Evolutionary conservation across 1,284 basidiomycete genomes (phyloP).

Genomic region (Mycena citricolor): DNA sequence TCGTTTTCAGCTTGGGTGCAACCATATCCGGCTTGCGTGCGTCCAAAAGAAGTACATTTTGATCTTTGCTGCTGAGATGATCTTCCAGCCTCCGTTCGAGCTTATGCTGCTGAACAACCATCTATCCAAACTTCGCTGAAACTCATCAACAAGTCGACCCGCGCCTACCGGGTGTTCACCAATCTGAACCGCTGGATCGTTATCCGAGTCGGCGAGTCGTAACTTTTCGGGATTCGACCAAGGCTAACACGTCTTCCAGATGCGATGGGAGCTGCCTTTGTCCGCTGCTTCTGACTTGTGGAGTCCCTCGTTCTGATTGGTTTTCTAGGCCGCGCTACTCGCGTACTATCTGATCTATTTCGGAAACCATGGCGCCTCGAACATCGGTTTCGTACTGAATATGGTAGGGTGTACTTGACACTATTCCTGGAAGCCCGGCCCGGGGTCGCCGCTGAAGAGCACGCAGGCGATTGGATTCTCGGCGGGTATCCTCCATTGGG

Average conservation of each 20-base stretch:
- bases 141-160: conserved; percentile 41
- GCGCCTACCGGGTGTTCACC: conserved; percentile 39
- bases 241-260: too few relatives aligned
- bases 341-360: conserved; percentile 56
- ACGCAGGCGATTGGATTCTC: conserved; percentile 18
- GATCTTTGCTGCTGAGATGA: neutral
- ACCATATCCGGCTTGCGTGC: conserved; percentile 49
- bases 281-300: conserved; percentile 2
- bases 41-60: too few relatives aligned
- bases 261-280: conserved; percentile 35
- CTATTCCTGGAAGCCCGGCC: too few relatives aligned
- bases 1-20: conserved; percentile 40
- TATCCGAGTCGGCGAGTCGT: conserved; percentile 4
- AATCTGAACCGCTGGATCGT: conserved; percentile 42
- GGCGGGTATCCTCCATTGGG: conserved; percentile 10
- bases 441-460: too few relatives aligned
- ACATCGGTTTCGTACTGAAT: conserved; percentile 17
- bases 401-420: conserved; percentile 53
- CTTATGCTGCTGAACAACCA: conserved; percentile 40
- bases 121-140: conserved; percentile 37
- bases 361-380: conserved; percentile 15
- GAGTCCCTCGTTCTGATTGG: neutral
- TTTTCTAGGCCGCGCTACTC: conserved; percentile 38
- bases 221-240: too few relatives aligned
- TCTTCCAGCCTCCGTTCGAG: conserved; percentile 24